Evolutionary conservation across 352 stramenopile species (phyloP).

Genomic region (Bremia lactucae): DNA sequence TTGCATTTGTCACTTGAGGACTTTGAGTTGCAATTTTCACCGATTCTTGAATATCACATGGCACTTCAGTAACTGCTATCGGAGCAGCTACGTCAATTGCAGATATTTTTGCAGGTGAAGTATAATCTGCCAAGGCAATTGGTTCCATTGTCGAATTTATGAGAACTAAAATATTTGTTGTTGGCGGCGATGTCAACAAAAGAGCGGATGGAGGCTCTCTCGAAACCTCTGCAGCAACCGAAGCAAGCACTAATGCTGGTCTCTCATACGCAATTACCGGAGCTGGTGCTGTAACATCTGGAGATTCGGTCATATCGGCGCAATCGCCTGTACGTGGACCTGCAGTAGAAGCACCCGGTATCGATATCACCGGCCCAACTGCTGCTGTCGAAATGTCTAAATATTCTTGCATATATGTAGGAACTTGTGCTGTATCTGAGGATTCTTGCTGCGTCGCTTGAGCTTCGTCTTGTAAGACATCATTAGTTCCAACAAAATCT

Average conservation of each 20-base stretch:
- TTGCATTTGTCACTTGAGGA: constrained; percentile 2
- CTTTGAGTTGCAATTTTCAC: no score
- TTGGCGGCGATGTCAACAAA: background rate
- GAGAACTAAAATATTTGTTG: background rate
- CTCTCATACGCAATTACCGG: background rate
- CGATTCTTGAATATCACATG: no score
- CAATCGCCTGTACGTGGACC: no score
- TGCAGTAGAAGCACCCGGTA: no score
- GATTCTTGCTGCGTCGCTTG: no score
- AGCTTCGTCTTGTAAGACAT: no score
- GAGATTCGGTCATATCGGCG: constrained; percentile 1
- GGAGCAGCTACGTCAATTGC: background rate
- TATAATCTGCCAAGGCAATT: no score
- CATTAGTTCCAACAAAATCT: no score
- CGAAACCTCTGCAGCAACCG: background rate
- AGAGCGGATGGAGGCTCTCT: background rate
- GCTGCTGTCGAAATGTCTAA: no score
- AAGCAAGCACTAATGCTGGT: background rate
- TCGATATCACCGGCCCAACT: no score
- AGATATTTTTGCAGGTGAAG: background rate
- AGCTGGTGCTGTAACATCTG: background rate
- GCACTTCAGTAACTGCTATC: background rate
- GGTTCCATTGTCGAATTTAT: background rate
- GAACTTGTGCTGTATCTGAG: no score
- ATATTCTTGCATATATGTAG: no score